A percentile compares a stretch with the other conserved stretches of the same genome.
These are phyloP conservation scores for Ilex asprella DNA, from an alignment of 257 asterid genomes.

Conservation along the genomic window DNA sequence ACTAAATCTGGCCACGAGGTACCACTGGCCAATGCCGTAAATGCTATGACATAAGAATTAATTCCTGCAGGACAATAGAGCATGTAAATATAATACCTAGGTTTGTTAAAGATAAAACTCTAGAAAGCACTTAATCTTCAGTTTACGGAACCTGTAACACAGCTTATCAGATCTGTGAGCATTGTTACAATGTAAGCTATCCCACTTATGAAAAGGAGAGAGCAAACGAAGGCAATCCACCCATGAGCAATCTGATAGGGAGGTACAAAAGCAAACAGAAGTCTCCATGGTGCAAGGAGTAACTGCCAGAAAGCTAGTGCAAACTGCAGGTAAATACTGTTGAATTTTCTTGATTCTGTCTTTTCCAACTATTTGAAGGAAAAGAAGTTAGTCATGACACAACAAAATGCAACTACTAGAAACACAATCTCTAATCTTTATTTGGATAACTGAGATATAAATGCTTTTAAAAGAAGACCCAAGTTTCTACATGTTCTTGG, in stretches of 20 bases:
- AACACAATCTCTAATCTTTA: too few species aligned
- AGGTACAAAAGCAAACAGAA: conserved; percentile 80
- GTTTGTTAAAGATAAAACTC: too few species aligned
- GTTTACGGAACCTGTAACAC: conserved; percentile 53
- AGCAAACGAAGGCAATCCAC: conserved; percentile 78
- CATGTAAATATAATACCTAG: too few species aligned
- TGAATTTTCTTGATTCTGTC: conserved; percentile 40
- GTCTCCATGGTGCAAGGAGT: conserved; percentile 76
- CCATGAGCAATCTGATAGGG: conserved; percentile 92
- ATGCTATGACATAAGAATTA: conserved; percentile 61
- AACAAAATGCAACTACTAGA: too few species aligned
- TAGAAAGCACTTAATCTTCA: too few species aligned
- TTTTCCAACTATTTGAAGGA: conserved; percentile 52
- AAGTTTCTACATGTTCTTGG: too few species aligned
- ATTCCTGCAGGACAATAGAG: conserved; percentile 48
- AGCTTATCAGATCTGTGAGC: conserved; percentile 80
- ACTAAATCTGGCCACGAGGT: conserved; percentile 98
- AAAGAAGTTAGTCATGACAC: background rate
- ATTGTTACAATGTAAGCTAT: conserved; percentile 77
- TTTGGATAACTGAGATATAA: too few species aligned
- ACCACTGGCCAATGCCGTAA: conserved; percentile 89
- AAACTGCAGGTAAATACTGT: conserved; percentile 25
- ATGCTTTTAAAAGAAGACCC: too few species aligned
- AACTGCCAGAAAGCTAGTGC: conserved; percentile 53
- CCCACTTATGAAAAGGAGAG: conserved; percentile 71